A percentile compares a stretch with the other conserved stretches of the same genome.
phyloP scores from a whole-genome alignment of 1,284 basidiomycete genomes.

The Trametes polyzona region DNA sequence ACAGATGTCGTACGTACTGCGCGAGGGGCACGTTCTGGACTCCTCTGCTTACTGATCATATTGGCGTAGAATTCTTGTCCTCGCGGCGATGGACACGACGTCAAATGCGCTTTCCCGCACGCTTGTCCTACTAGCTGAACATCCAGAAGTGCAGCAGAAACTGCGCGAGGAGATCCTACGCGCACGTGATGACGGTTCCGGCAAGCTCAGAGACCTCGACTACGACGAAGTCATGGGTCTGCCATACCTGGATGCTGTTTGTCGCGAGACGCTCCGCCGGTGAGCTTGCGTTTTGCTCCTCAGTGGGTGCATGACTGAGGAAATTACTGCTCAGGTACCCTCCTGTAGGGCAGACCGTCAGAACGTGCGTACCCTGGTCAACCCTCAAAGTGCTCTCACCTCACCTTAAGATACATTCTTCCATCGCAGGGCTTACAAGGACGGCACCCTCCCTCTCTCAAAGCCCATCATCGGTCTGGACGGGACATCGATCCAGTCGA shows the following conservation, averaged over 20 bases:
- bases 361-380: background rate
- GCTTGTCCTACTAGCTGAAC: constrained; percentile 23
- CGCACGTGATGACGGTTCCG: constrained; percentile 19
- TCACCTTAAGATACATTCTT: background rate
- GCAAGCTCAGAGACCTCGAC: constrained; percentile 25
- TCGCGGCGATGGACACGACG: constrained; percentile 36
- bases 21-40: too few relatives aligned
- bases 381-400: constrained; percentile 7
- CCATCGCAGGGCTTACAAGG: constrained; percentile 15
- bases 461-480: constrained; percentile 26
- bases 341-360: background rate
- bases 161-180: constrained; percentile 31
- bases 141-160: constrained; percentile 14
- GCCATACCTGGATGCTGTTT: constrained; percentile 39
- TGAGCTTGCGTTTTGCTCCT: constrained; percentile 4
- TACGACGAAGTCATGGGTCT: constrained; percentile 37
- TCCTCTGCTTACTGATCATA: background rate
- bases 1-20: constrained; percentile 32
- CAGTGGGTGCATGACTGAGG: too few relatives aligned
- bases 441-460: constrained; percentile 30
- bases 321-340: background rate
- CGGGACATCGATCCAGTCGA: constrained; percentile 40
- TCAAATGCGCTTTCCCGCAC: constrained; percentile 34
- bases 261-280: constrained; percentile 38
- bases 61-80: constrained; percentile 26